Evolutionary conservation across 345 rosid species (phyloP), one percentile per base, ranked within the genome.

Genomic region (Citrus sp.): DNA sequence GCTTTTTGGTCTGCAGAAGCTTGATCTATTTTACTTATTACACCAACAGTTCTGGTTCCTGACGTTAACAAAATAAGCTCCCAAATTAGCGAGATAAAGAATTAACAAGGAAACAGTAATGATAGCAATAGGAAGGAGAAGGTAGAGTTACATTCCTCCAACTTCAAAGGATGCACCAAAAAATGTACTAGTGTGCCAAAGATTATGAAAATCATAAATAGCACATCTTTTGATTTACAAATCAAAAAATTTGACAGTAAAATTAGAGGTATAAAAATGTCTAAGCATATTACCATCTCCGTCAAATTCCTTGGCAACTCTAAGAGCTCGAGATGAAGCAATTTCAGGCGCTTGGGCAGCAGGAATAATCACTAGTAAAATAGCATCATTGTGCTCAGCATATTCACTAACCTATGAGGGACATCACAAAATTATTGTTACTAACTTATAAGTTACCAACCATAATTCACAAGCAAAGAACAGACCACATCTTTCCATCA

Each of bases 11-110:
- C 93, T 42, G 88, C 80, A 83, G 92, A 90, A 59, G 92, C 95
- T 88, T 90, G 97, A 86, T 95, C 99, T 85, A 96, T 92, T 86
- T 96, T 96, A 83, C 97, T 92, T 73, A 96, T 96, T 72, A 94
- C 85, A 58, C 99, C 99, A 77, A 96, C 77, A 10, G 98, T 96
- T 85, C 99, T 90, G 46, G 99, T 96, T 80, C 99, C 98, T 96
- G 74, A 12, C 66, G 75, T 67, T 4, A 38, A 24, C 34, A 51
- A 21, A 65, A 38, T 24, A 80, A 67, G 24, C 21, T 58, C 75
- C 22, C 22, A 32, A 66, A 25, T 75, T 66, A 65, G 35, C 40
- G 49, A 64, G 54, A 70, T 54, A 69, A 22, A 22, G 60, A 51
- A 25, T 24, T 21, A 18, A 55, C 19, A 22, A 16, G n/a, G 37